A percentile compares a stretch with the other conserved stretches of the same genome.
phyloP scores from a whole-genome alignment of 2,329 filamentous ascomycete genomes.

The Aureobasidium vineae region DNA sequence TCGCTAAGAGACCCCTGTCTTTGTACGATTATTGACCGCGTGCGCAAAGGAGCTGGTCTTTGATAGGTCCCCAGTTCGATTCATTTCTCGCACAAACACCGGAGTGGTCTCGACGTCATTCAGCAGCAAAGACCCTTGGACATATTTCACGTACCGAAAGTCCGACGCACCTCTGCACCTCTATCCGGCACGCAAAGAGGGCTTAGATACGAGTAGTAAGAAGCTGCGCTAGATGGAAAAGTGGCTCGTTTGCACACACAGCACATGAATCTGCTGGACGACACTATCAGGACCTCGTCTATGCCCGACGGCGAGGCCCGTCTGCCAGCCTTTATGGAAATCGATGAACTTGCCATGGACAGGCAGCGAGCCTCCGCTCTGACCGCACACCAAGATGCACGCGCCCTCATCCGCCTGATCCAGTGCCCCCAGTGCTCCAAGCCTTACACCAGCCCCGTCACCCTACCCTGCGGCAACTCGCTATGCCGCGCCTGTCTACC shows the following conservation, averaged over 20 bases:
- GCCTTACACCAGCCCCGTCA: conserved; percentile 66
- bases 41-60: not conserved
- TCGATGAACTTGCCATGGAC: conserved; percentile 39
- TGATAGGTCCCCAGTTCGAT: not conserved
- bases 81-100: not conserved
- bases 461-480: conserved; percentile 76
- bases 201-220: not conserved
- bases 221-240: conserved; percentile 1
- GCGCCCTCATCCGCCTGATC: conserved; percentile 67
- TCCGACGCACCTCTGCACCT: conserved; percentile 1
- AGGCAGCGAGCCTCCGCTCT: conserved; percentile 42
- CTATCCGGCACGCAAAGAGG: not conserved
- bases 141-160: not conserved
- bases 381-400: conserved; percentile 55
- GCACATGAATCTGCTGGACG: conserved; percentile 25
- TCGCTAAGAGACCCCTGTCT: not conserved
- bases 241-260: not conserved
- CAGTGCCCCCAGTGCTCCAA: conserved; percentile 74
- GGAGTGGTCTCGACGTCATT: conserved; percentile 24
- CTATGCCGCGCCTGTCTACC: conserved; percentile 76
- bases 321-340: conserved; percentile 44
- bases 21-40: not conserved
- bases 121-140: conserved; percentile 7
- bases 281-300: conserved; percentile 9
- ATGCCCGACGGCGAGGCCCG: conserved; percentile 16